These are phyloP conservation scores for Hortiboletus campestris DNA, from an alignment of 768 basidiomycete species.

Conservation along the genomic window DNA sequence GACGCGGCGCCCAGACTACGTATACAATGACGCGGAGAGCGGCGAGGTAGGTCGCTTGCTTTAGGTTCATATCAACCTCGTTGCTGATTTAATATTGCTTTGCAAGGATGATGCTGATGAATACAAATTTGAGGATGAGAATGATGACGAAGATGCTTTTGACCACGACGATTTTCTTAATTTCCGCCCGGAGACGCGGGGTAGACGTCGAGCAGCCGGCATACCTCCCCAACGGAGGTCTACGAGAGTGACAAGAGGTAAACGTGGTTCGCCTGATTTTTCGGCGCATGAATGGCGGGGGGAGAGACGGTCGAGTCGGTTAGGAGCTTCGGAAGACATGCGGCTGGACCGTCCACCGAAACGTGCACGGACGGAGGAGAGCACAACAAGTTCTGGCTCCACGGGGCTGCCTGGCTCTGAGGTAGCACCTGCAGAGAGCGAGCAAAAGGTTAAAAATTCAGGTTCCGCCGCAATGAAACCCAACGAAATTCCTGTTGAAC, in stretches of 20 bases:
- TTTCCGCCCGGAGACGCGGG: conserved; percentile 42
- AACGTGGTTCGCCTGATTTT: conserved; percentile 50
- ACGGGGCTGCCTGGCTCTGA: conserved; percentile 30
- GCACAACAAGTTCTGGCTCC: conserved; percentile 53
- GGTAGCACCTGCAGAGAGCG: conserved; percentile 27
- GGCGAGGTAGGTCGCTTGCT: conserved; percentile 44
- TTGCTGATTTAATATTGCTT: conserved; percentile 18
- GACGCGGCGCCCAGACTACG: conserved; percentile 76
- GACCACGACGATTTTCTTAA: conserved; percentile 41
- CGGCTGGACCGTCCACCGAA: conserved; percentile 56
- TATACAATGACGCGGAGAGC: conserved; percentile 67
- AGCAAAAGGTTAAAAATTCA: conserved; percentile 48
- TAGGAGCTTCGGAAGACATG: conserved; percentile 55
- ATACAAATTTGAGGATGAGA: conserved; percentile 63
- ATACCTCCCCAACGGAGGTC: conserved; percentile 48
- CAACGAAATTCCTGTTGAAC: conserved; percentile 71
- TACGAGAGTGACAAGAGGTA: conserved; percentile 49
- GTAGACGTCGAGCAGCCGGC: conserved; percentile 39
- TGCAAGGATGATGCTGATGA: conserved; percentile 61
- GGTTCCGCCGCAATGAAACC: conserved; percentile 69
- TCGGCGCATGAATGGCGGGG: conserved; percentile 65
- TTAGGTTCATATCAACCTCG: conserved; percentile 18
- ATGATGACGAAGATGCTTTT: conserved; percentile 59
- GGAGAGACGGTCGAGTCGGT: conserved; percentile 67
- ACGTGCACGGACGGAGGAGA: conserved; percentile 78